phyloP scores from a whole-genome alignment of 805 yeast species.

The Metschnikowia similis region DNA sequence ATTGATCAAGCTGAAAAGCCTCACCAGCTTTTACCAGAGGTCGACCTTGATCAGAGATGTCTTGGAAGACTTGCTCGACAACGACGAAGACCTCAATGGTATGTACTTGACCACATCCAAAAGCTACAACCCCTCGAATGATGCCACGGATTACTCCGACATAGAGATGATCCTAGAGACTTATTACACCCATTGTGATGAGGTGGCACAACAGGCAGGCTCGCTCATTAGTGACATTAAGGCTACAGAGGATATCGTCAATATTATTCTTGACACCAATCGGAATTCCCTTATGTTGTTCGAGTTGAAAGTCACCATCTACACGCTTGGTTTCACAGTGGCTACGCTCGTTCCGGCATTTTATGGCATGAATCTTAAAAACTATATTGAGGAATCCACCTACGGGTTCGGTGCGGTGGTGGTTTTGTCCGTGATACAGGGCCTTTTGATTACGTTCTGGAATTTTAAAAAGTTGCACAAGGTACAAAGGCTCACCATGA shows the following conservation, averaged over 20 bases:
- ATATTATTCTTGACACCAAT: conserved; percentile 85
- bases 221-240: conserved; percentile 77
- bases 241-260: conserved; percentile 89
- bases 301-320: conserved; percentile 77
- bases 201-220: conserved; percentile 86
- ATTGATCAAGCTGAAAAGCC: conserved; percentile 64
- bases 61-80: conserved; percentile 77
- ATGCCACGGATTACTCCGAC: conserved; percentile 52
- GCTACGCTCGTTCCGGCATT: conserved; percentile 85
- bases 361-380: conserved; percentile 83
- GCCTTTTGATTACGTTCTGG: conserved; percentile 47
- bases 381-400: conserved; percentile 66
- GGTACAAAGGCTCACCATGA: conserved; percentile 67
- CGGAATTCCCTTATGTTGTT: conserved; percentile 86
- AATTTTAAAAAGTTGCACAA: conserved; percentile 55
- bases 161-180: conserved; percentile 85
- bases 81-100: conserved; percentile 76
- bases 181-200: conserved; percentile 88
- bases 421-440: conserved; percentile 48
- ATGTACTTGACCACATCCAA: conserved; percentile 63
- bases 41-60: conserved; percentile 73
- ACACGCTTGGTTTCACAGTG: conserved; percentile 79
- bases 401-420: conserved; percentile 62
- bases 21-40: conserved; percentile 72
- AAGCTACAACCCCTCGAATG: conserved; percentile 15